phyloP scores from a whole-genome alignment of 73 alveolate species.

The Symbiodinium pilosum region DNA sequence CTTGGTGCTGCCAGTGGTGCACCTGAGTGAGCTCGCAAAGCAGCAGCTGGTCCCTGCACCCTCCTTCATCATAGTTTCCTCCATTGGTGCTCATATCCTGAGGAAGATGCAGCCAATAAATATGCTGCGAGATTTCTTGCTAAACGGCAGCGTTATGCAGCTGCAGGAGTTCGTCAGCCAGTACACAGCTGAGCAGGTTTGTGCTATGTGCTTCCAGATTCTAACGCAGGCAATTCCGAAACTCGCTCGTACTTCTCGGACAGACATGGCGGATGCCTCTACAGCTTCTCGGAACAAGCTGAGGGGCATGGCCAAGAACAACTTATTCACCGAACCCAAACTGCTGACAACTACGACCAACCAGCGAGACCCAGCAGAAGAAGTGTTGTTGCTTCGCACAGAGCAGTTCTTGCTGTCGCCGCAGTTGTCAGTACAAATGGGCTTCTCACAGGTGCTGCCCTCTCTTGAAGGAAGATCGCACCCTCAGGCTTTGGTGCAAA shows the following conservation, averaged over 20 bases:
- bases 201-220: constrained; percentile 52
- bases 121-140: constrained; percentile 25
- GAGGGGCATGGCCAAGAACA: background rate
- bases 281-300: background rate
- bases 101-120: constrained; percentile 55
- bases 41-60: constrained; percentile 76
- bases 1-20: constrained; percentile 69
- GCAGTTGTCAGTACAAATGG: constrained; percentile 77
- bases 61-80: constrained; percentile 37
- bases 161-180: constrained; percentile 69
- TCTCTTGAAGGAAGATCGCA: constrained; percentile 36
- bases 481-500: background rate
- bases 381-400: constrained; percentile 26
- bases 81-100: constrained; percentile 53
- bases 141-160: constrained; percentile 14
- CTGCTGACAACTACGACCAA: background rate
- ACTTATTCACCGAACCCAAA: background rate
- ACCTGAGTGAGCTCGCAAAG: constrained; percentile 81
- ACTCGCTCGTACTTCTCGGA: background rate
- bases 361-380: constrained; percentile 53
- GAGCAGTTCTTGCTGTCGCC: constrained; percentile 78
- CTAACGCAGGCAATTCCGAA: constrained; percentile 59
- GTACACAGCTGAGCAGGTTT: constrained; percentile 79
- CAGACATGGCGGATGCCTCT: background rate
- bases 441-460: constrained; percentile 82